Base-by-base conservation (phyloP, 192 early-diverging fungal species). In the Coemansia reversa region DNA sequence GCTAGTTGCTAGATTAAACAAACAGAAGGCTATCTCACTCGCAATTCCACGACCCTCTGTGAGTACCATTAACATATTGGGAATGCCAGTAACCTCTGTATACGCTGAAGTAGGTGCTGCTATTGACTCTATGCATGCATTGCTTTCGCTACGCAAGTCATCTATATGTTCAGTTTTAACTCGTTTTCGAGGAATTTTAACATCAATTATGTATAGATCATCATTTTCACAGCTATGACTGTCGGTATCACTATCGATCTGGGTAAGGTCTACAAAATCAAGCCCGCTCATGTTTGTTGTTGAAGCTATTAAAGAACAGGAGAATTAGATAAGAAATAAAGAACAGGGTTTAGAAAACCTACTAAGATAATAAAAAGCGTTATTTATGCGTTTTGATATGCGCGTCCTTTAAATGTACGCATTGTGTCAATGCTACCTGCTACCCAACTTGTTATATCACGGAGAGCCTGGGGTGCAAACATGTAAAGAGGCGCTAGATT, bases 21-120 rank as follows among this genome's bases (percentile, higher is more conserved):
- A 56, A 39, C 70, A 67, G 51, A 67, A 82, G 2, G 74, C 79
- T 12, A 74, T 76, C 28, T 82, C 79, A 55, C 74, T 74, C 22
- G 70, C 71, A 8, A 70, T 54, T 0, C 67, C 74, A 27, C 79
- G 74, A 18, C 79, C 74, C 58, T 82, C 79, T 22, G 74, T 65
- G 7, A 82, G 25, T 0, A 69, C 70, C 66, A 81, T 71, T 18
- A 81, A 30, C 1, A 63, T 69, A 60, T 66, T 65, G 29, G 66
- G 63, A 0, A 45, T n/a, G 30, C 58, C 33, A 2, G 66, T 8
- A 3, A 69, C 28, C 24, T 72, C 63, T 9, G 73, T 52, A 27
- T 69, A 81, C 0, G 78, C 78, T 0, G 78, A 81, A 0, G 78
- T 81, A 5, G 63, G 66, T 0, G 72, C 69, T 8, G 49, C 35